These are phyloP conservation scores for Parascedosporium putredinis DNA, from an alignment of 2,329 filamentous ascomycete genomes.

Conservation along the genomic window DNA sequence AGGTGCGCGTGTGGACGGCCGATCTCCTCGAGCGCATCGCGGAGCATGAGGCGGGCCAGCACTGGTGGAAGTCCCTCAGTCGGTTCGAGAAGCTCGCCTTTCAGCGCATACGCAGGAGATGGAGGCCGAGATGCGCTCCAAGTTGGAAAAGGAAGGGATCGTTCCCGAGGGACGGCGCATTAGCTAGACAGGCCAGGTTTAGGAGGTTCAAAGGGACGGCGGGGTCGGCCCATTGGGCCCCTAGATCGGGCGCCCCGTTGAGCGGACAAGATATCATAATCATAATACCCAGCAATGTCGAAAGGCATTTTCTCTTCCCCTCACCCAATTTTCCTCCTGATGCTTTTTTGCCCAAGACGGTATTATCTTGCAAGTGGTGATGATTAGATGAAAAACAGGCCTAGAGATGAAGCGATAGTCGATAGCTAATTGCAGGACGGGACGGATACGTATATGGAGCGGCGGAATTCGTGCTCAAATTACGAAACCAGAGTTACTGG, in stretches of 20 bases:
- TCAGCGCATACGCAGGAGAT: conserved; percentile 63
- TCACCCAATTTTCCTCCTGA: no score
- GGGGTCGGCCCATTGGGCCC: no score
- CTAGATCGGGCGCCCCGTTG: no score
- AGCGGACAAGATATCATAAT: not conserved
- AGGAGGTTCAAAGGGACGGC: no score
- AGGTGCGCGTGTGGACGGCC: conserved; percentile 67
- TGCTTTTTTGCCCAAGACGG: no score
- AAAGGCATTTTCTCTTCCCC: not conserved
- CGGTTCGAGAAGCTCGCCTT: conserved; percentile 83
- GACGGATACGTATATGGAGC: no score
- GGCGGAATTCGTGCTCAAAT: not conserved
- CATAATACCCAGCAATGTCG: not conserved
- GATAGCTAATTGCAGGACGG: no score
- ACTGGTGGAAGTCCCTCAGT: conserved; percentile 83
- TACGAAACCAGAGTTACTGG: not conserved
- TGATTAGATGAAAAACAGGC: not conserved
- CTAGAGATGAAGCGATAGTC: not conserved
- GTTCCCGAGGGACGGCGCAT: conserved; percentile 17
- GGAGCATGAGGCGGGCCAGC: conserved; percentile 79
- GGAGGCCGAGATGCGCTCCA: conserved; percentile 39
- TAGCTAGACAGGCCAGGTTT: conserved; percentile 1
- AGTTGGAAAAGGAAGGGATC: conserved; percentile 33
- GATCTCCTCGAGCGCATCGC: conserved; percentile 73
- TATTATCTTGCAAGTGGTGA: not conserved